phyloP scores from a whole-genome alignment of 371 early-diverging fungal species.

The Funneliformis caledonium region DNA sequence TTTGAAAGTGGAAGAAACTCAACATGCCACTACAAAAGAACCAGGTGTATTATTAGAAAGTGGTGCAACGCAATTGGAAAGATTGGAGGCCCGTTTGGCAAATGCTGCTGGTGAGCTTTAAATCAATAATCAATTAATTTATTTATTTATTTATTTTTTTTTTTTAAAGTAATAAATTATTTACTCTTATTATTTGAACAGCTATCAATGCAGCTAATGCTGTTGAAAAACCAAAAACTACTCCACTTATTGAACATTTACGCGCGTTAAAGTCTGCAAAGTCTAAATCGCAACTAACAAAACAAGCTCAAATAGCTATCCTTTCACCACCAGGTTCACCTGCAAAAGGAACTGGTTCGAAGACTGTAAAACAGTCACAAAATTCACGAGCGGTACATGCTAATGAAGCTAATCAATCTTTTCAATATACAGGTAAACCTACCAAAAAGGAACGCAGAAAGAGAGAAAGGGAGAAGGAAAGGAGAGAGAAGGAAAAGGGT shows the following conservation, averaged over 20 bases:
- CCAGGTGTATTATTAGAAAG: constrained; percentile 45
- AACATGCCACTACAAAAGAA: constrained; percentile 44
- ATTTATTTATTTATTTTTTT: not conserved
- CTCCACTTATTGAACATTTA: constrained; percentile 78
- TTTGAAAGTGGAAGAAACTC: constrained; percentile 57
- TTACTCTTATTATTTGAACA: constrained; percentile 32
- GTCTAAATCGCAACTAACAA: constrained; percentile 42
- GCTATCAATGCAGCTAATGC: constrained; percentile 8
- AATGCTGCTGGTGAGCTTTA: not conserved
- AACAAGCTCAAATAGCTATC: not conserved
- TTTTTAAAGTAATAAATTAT: not conserved
- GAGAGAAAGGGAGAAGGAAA: constrained; percentile 10
- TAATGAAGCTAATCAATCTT: not conserved
- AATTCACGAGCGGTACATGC: not conserved
- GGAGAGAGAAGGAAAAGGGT: constrained; percentile 26
- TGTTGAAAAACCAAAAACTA: constrained; percentile 49
- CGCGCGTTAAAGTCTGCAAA: constrained; percentile 74
- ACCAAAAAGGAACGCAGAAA: constrained; percentile 30
- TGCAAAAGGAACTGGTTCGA: not conserved
- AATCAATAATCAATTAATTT: not conserved
- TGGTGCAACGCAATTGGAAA: constrained; percentile 56
- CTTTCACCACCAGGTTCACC: constrained; percentile 3
- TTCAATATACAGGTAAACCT: not conserved
- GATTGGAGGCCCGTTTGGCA: constrained; percentile 51
- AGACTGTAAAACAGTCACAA: constrained; percentile 1